Evolutionary conservation across 2,329 filamentous ascomycete genomes (phyloP).

Genomic region (Mollisia scopiformis): DNA sequence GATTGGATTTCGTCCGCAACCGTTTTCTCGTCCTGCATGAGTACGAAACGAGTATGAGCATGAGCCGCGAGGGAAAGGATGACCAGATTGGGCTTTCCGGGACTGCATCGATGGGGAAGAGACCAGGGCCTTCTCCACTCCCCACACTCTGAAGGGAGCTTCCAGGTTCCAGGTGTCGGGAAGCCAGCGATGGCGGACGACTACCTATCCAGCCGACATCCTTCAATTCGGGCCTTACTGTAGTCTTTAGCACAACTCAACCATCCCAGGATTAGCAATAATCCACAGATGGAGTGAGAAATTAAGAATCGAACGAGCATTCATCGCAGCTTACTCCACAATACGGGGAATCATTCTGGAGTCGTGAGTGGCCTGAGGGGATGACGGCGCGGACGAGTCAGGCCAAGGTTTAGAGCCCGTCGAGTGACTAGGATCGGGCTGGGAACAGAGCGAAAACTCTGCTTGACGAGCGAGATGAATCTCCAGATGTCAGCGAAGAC

Average conservation of each 20-base stretch:
- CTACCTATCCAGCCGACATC: background rate
- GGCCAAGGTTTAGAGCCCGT: background rate
- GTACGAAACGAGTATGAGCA: background rate
- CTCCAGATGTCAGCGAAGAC: background rate
- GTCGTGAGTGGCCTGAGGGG: background rate
- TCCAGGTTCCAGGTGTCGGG: background rate
- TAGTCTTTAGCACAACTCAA: too few species aligned
- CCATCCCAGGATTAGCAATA: too few species aligned
- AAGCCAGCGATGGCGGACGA: background rate
- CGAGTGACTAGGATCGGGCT: background rate
- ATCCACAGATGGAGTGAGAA: too few species aligned
- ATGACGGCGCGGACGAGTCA: background rate
- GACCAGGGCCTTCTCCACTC: background rate
- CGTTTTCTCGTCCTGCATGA: background rate
- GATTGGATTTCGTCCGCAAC: background rate
- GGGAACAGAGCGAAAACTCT: slow-evolving; percentile 4
- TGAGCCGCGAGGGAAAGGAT: background rate
- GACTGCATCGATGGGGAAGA: background rate
- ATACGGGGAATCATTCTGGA: too few species aligned
- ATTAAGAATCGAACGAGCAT: too few species aligned
- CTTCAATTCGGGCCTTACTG: too few species aligned
- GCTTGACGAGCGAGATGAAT: background rate
- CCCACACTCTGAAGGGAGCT: background rate
- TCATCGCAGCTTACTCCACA: too few species aligned
- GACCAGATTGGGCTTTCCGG: background rate